Base-by-base conservation (phyloP, 352 stramenopile species). In the Phytophthora parvispora region DNA sequence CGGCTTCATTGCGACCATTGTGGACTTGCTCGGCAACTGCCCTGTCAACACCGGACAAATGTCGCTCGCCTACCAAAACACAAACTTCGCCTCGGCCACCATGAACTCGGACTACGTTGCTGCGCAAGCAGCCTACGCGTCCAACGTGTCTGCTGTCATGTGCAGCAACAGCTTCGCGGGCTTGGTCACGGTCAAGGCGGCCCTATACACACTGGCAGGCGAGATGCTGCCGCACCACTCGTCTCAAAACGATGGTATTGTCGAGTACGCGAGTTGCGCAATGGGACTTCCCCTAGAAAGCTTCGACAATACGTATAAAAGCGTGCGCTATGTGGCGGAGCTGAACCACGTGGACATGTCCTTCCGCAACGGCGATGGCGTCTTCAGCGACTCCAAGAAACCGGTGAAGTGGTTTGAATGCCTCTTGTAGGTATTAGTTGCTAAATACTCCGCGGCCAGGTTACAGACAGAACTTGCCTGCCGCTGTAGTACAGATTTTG, bases 321-420 rank as follows among this genome's bases (percentile, higher is more conserved):
- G 67, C 54, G 20, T 28, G 18, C 77, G 72, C 63, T 93, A 93
- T 52, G 49, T 72, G 50, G 67, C 74, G 12, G 67, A 73, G 48
- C 64, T 93, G 10, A 93, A 91, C 63, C 83, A 93, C 60, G 60
- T 78, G 12, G 85, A 93, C 43, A 86, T 62, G 15, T 73, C 79
- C 12, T 89, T 91, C 67, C 78, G 72, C 48, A 78, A 89, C 60
- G 83, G 83, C 7, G 85, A 93, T 59, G 77, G 75, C 4, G 60
- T 87, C 36, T 83, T 87, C 36, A 68, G 76, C 42, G 64, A 80
- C 16, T 47, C 69, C 15, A 78, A 86, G 60, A 93, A 88, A 63
- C 85, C 85, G 0, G 38, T 89, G 27, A 91, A 90, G 56, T 93
- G 85, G 85, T 87, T 93, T 49, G 79, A 91, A 56, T 93, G 85